Evolutionary conservation across 139 green algal species (phyloP).

Genomic region (Closterium sp.): DNA sequence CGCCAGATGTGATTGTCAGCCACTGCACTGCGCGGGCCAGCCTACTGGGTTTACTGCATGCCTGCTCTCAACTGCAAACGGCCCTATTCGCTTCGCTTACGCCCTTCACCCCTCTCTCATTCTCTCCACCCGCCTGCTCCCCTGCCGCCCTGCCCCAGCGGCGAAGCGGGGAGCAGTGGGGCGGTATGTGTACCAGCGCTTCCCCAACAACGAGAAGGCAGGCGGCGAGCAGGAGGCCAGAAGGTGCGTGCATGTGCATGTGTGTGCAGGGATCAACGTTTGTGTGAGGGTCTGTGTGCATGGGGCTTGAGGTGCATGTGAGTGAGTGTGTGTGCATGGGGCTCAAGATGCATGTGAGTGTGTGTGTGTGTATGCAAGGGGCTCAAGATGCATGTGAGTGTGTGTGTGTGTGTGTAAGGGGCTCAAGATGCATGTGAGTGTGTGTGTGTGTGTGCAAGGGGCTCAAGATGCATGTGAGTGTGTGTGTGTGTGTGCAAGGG

Average conservation of each 20-base stretch:
- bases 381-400: not conserved
- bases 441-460: no score
- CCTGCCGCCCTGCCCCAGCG: not conserved
- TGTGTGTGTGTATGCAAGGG: no score
- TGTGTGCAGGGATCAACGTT: not conserved
- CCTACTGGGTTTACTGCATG: no score
- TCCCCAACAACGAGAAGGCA: not conserved
- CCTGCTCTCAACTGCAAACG: no score
- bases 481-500: not conserved
- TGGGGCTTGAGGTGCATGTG: not conserved
- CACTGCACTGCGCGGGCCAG: no score
- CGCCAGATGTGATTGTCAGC: no score
- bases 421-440: not conserved
- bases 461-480: not conserved
- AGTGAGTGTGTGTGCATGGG: not conserved
- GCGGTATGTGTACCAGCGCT: not conserved
- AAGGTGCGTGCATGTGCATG: not conserved
- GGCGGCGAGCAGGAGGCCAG: slow-evolving; percentile 1
- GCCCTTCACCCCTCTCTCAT: no score
- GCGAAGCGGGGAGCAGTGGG: not conserved
- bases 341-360: not conserved
- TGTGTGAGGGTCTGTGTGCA: not conserved
- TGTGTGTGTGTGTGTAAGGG: not conserved
- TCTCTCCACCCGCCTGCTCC: not conserved
- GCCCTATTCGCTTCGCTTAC: no score